Evolutionary conservation across 352 stramenopile genomes (phyloP).

Genomic region (Globisporangium barbulae): DNA sequence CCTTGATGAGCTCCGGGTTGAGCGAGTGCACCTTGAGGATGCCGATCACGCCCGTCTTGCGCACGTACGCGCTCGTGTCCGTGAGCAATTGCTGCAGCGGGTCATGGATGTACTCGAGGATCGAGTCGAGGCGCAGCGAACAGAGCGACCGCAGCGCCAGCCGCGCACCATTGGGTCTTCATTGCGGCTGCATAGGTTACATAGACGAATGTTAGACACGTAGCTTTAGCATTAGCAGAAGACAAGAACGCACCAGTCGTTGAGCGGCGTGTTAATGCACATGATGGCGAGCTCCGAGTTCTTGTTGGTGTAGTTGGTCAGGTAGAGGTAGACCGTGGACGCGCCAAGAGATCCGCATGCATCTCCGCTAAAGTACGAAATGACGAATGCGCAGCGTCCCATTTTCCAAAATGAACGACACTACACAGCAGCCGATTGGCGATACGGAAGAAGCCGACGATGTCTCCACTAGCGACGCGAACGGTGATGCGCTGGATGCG

Average conservation of each 20-base stretch:
- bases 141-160: constrained; percentile 97
- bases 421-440: not conserved
- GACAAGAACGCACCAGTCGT: constrained; percentile 91
- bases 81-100: constrained; percentile 89
- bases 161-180: constrained; percentile 98
- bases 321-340: constrained; percentile 99
- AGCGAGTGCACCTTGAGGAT: constrained; percentile 97
- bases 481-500: not conserved
- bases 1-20: constrained; percentile 90
- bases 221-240: not conserved
- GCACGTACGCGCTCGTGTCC: constrained; percentile 97
- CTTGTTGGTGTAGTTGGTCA: constrained; percentile 98
- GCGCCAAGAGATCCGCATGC: not conserved
- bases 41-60: constrained; percentile 98
- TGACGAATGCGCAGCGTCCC: not conserved
- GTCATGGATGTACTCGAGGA: constrained; percentile 98
- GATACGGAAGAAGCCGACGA: not conserved
- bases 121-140: constrained; percentile 94
- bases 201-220: not conserved
- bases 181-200: constrained; percentile 69
- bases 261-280: constrained; percentile 99
- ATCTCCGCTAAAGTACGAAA: constrained; percentile 8
- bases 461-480: not conserved
- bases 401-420: constrained; percentile 6
- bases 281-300: constrained; percentile 99